Evolutionary conservation across 2,329 filamentous ascomycete species (phyloP), one percentile per base, ranked within the genome.

Genomic region (Penicillium decumbens): DNA sequence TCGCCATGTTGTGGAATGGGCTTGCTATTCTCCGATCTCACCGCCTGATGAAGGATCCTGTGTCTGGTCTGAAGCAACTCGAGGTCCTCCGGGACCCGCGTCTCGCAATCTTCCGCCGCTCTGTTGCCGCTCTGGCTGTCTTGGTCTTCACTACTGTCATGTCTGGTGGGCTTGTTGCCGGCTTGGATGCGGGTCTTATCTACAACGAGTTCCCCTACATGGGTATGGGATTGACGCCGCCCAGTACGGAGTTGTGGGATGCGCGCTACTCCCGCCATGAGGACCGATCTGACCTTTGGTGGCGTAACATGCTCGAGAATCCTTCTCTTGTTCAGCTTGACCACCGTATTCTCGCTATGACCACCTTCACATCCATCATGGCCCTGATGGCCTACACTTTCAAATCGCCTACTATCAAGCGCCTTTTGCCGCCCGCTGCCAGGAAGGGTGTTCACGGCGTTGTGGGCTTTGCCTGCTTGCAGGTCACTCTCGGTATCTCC

Each of bases 121-220:
- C 83, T 18, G 84, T 89, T 20, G 78, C 82, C 5, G 85, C 78
- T 2, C 78, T 97, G 24, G 80, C 85, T 7, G 76, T 78, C 3
- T 80, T 98, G 24, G 84, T 95, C 60, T 97, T 95, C 72, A 77
- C 80, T 29, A 98, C 93, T 3, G 90, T 88, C 64, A 88, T 98
- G 81, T 96, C 93, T 3, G 93, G 92, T 46, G 92, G 85, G 4
- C 80, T 98, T 2, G 93, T 98, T 28, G 93, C 93, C 6, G 93
- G 93, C 28, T 84, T 98, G 12, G 93, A 98, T 66, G 93, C 93
- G 7, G 93, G 93, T 7, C 79, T 98, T 49, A 97, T 98, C 72
- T 98, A 98, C 78, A 98, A 98, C 69, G 90, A 98, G 71, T 97
- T 98, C 70, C 93, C 93, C 6, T 88, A 81, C 72, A 98, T 98